phyloP scores from a whole-genome alignment of 2,329 filamentous ascomycete genomes.

The Fusarium newnesense region DNA sequence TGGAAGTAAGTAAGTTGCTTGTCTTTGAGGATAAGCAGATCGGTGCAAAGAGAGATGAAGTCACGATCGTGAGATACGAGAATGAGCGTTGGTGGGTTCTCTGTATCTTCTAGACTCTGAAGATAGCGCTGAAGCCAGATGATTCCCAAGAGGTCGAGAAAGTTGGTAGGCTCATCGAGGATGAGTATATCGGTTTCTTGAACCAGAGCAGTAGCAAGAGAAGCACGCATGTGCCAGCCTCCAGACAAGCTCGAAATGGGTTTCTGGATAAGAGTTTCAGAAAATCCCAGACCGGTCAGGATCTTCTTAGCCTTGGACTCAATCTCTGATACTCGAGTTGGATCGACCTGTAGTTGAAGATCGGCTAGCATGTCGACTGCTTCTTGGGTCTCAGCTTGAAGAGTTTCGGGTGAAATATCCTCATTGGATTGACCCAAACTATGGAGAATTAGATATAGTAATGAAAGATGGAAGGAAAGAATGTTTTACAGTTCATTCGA shows the following conservation, averaged over 20 bases:
- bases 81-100: constrained; percentile 72
- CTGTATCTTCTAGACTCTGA: constrained; percentile 61
- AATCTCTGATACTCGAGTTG: constrained; percentile 69
- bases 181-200: constrained; percentile 82
- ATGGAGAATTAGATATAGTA: not conserved
- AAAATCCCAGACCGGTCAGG: constrained; percentile 77
- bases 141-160: constrained; percentile 83
- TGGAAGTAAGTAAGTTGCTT: constrained; percentile 78
- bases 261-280: constrained; percentile 67
- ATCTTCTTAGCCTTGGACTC: constrained; percentile 74
- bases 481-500: constrained; percentile 61
- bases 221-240: constrained; percentile 78
- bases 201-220: constrained; percentile 73
- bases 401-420: constrained; percentile 64
- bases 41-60: constrained; percentile 80
- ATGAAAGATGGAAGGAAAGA: rapidly evolving
- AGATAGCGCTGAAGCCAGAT: constrained; percentile 86
- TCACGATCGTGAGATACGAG: constrained; percentile 87
- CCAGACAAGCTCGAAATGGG: constrained; percentile 76
- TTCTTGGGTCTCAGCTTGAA: constrained; percentile 74
- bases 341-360: constrained; percentile 74
- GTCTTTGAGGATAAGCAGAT: constrained; percentile 80
- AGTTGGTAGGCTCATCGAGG: constrained; percentile 89
- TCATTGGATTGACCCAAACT: constrained; percentile 63
- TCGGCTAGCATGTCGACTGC: constrained; percentile 76